Percentiles rank a stretch among this genome's conserved stretches.
Evolutionary conservation across 2,329 filamentous ascomycete species (phyloP).

Genomic region (Aureobasidium sp.): DNA sequence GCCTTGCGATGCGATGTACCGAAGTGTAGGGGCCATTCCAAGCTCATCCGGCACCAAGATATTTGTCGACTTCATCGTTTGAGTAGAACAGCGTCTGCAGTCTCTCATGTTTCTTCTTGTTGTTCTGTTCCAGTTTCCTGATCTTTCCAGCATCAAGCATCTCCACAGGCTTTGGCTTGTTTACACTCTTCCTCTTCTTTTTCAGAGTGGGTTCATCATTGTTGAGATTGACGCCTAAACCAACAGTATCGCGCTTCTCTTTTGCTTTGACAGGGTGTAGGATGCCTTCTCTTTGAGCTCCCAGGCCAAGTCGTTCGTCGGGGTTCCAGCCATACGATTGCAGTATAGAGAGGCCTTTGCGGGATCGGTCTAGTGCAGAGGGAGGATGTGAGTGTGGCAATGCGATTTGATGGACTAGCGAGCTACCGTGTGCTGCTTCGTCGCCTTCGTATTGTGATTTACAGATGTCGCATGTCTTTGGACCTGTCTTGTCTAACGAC

Average conservation of each 20-base stretch:
- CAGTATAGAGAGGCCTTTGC: conserved; percentile 62
- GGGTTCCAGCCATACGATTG: conserved; percentile 66
- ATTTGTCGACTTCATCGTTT: conserved; percentile 66
- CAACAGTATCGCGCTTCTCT: conserved; percentile 65
- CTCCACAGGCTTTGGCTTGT: conserved; percentile 3
- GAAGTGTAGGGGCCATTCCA: too few relatives aligned
- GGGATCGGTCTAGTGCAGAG: conserved; percentile 59
- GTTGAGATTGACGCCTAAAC: conserved; percentile 48
- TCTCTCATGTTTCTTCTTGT: conserved; percentile 36
- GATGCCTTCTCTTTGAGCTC: conserved; percentile 59
- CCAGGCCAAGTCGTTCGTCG: conserved; percentile 63
- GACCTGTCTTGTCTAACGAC: too few relatives aligned
- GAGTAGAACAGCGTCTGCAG: conserved; percentile 65
- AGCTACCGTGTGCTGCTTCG: conserved; percentile 44
- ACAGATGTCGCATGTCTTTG: background rate
- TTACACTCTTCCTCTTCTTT: conserved; percentile 5
- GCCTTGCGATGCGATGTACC: too few relatives aligned
- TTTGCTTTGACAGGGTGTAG: conserved; percentile 65
- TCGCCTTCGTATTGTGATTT: conserved; percentile 13
- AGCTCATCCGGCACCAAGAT: conserved; percentile 47
- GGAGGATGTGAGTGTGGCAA: conserved; percentile 63
- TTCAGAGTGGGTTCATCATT: conserved; percentile 10
- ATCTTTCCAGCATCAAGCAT: conserved; percentile 63
- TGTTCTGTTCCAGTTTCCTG: conserved; percentile 51
- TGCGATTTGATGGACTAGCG: conserved; percentile 63